Evolutionary conservation across 495 filamentous ascomycete genomes (phyloP).

Genomic region (Glonium stellatum): DNA sequence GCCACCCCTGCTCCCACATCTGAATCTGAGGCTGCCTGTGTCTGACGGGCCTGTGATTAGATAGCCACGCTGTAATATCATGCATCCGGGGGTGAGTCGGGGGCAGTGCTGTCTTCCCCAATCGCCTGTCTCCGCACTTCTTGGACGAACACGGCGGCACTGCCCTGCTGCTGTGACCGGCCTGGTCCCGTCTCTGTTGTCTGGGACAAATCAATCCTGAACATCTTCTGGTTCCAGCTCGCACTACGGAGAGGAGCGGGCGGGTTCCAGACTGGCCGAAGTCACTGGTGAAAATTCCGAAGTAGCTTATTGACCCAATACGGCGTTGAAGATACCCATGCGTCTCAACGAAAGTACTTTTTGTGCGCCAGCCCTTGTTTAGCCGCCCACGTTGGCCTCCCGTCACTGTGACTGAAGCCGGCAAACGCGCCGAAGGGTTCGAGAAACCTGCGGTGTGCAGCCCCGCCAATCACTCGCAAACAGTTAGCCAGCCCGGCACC

Average conservation of each 20-base stretch:
- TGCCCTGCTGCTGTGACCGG: neutral
- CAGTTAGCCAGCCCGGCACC: neutral
- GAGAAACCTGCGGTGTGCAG: neutral
- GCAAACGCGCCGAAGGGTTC: constrained; percentile 1
- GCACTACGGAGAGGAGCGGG: neutral
- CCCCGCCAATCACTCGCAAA: neutral
- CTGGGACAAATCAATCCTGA: neutral
- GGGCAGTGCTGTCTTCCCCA: neutral
- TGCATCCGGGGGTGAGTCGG: neutral
- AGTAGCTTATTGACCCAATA: neutral
- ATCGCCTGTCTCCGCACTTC: neutral
- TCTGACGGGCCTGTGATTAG: neutral
- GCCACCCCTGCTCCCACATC: neutral
- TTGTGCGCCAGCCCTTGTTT: neutral
- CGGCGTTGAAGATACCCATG: neutral
- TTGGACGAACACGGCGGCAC: neutral
- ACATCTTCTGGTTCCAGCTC: neutral
- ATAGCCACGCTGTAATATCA: neutral
- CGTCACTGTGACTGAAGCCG: neutral
- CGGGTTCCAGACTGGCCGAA: neutral
- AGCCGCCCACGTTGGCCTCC: neutral
- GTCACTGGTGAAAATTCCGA: neutral
- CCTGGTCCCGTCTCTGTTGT: neutral
- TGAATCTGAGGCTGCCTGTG: neutral
- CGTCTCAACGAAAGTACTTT: neutral